Evolutionary conservation across 164 flowering plant species (phyloP).

Genomic region (Magnolia sinica): DNA sequence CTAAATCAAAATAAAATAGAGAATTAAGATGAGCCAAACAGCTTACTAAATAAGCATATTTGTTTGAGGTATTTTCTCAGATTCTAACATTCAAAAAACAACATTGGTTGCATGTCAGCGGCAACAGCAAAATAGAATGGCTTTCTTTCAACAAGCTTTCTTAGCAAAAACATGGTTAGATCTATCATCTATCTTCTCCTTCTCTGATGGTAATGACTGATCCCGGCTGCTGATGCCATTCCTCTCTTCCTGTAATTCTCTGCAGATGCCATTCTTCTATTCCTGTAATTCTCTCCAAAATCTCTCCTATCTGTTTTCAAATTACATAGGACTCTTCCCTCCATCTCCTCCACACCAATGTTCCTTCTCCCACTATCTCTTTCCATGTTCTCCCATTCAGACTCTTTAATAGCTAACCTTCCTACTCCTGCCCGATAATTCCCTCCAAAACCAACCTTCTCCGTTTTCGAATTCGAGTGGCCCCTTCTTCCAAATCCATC

Average conservation of each 20-base stretch:
- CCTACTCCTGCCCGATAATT: not conserved
- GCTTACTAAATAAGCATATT: no score
- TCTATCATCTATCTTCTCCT: constrained; percentile 4
- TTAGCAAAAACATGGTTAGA: no score
- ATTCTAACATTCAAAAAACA: no score
- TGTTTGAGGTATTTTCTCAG: no score
- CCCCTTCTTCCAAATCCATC: constrained; percentile 5
- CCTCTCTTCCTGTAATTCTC: constrained; percentile 17
- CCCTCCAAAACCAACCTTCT: not conserved
- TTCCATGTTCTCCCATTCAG: not conserved
- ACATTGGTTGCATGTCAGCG: no score
- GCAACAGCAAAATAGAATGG: no score
- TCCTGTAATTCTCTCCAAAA: constrained; percentile 12
- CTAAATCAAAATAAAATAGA: no score
- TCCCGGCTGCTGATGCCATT: constrained; percentile 4
- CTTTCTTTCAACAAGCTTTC: no score
- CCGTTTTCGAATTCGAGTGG: not conserved
- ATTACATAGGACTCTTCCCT: not conserved
- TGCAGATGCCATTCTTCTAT: constrained; percentile 12
- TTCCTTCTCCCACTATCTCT: not conserved
- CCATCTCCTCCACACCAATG: not conserved
- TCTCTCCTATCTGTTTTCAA: not conserved
- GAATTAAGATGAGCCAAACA: no score
- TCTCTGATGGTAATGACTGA: constrained; percentile 6
- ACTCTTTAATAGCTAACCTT: not conserved